Evolutionary conservation across 345 rosid species (phyloP).

Genomic region (Aethionema arabicum): DNA sequence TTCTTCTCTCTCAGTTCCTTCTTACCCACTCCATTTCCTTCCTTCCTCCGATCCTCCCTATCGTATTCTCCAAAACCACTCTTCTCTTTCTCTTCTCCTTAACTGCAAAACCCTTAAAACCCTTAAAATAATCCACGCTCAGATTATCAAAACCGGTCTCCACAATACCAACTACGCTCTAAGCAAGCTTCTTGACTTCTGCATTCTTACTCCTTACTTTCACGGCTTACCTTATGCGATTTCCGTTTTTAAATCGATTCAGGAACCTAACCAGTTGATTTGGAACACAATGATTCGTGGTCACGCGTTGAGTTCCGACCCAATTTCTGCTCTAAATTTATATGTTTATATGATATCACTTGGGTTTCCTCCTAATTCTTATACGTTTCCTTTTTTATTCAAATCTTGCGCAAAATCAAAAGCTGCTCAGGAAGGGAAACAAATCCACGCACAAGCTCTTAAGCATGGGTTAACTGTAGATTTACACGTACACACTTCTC

Average conservation of each 20-base stretch:
- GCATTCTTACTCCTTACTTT: constrained; percentile 58
- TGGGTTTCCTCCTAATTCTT: constrained; percentile 50
- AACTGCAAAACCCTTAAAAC: constrained; percentile 48
- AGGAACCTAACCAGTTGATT: constrained; percentile 56
- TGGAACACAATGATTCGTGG: constrained; percentile 70
- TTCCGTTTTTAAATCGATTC: constrained; percentile 48
- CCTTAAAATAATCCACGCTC: constrained; percentile 59
- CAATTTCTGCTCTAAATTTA: constrained; percentile 41
- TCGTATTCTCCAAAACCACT: constrained; percentile 53
- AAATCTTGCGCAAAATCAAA: constrained; percentile 53
- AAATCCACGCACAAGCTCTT: constrained; percentile 56
- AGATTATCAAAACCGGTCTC: constrained; percentile 64
- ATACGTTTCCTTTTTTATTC: constrained; percentile 64
- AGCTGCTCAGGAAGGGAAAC: constrained; percentile 47
- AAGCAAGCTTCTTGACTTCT: constrained; percentile 64
- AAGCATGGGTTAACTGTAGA: constrained; percentile 56
- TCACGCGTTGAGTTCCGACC: constrained; percentile 46
- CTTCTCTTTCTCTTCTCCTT: constrained; percentile 59
- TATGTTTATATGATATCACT: constrained; percentile 52
- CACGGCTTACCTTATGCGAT: constrained; percentile 54
- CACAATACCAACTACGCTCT: constrained; percentile 70
- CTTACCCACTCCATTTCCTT: constrained; percentile 45
- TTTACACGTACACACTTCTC: constrained; percentile 61
- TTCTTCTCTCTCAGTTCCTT: constrained; percentile 32
- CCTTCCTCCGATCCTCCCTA: constrained; percentile 72